phyloP scores from a whole-genome alignment of 345 rosid species.

The Aquilaria sinensis region DNA sequence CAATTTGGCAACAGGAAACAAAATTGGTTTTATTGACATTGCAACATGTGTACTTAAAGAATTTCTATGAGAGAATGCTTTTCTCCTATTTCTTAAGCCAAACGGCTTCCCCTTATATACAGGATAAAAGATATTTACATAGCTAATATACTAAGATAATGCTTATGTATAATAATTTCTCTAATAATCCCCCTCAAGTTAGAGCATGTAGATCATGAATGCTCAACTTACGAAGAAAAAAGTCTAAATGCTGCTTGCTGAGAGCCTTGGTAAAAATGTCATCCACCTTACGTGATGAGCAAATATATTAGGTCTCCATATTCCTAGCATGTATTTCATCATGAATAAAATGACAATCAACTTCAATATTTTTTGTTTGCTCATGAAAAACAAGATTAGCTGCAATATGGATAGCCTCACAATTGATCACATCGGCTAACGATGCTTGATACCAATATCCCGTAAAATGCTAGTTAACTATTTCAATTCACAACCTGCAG shows the following conservation, averaged over 20 bases:
- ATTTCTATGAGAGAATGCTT: too few relatives aligned
- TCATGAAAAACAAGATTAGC: constrained; percentile 1
- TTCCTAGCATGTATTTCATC: neutral
- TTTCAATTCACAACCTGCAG: neutral
- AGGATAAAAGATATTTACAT: too few relatives aligned
- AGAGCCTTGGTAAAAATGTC: constrained; percentile 3
- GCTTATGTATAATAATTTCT: too few relatives aligned
- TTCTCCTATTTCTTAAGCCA: too few relatives aligned
- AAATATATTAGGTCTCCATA: neutral
- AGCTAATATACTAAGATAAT: too few relatives aligned
- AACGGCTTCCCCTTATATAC: too few relatives aligned
- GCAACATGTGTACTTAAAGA: too few relatives aligned
- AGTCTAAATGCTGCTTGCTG: neutral
- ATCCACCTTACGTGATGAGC: neutral
- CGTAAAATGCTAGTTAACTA: neutral
- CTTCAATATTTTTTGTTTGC: constrained; percentile 1
- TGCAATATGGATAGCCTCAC: neutral
- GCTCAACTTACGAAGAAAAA: neutral
- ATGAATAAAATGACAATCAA: neutral
- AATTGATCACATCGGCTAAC: neutral
- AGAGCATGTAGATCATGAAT: neutral
- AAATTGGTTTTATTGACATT: too few relatives aligned
- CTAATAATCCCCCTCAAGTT: neutral
- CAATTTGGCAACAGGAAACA: too few relatives aligned
- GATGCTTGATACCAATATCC: neutral